Conservation (phyloP, 106 monocot species). For the Dioscorea alata region DNA sequence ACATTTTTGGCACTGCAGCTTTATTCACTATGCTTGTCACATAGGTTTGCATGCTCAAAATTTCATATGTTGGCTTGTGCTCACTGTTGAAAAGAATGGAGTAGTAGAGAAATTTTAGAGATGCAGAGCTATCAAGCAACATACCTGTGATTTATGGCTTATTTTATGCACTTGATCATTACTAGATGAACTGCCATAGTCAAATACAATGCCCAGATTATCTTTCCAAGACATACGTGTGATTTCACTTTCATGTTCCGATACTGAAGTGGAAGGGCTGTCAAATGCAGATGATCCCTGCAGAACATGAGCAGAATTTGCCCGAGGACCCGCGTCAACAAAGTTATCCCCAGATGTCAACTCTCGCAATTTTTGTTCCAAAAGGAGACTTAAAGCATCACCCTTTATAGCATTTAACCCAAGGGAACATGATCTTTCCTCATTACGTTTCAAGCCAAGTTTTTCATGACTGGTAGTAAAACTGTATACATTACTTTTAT, state of each 20-base stretch:
- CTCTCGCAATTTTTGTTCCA: slow-evolving; percentile 85
- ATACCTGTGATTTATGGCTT: slow-evolving; percentile 3
- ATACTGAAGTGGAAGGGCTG: slow-evolving; percentile 1
- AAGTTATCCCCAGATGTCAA: slow-evolving; percentile 42
- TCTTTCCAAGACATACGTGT: slow-evolving; percentile 7
- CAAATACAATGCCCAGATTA: slow-evolving; percentile 1
- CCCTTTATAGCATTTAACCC: slow-evolving; percentile 47
- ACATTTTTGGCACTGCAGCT: no score
- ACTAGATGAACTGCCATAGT: not conserved
- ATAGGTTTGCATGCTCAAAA: no score
- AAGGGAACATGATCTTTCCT: slow-evolving; percentile 13
- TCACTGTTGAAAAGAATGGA: no score
- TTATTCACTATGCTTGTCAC: no score
- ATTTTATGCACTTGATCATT: not conserved
- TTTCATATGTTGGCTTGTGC: no score
- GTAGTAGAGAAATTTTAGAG: not conserved
- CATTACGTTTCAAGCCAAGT: slow-evolving; percentile 4
- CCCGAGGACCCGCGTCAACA: slow-evolving; percentile 5
- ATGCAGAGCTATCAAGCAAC: not conserved
- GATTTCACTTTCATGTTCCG: slow-evolving; percentile 11
- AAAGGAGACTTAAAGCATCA: slow-evolving; percentile 66
- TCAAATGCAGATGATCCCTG: slow-evolving; percentile 19
- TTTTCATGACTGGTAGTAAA: slow-evolving; percentile 18
- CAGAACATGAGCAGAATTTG: slow-evolving; percentile 19
- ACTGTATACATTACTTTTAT: slow-evolving; percentile 16